Evolutionary conservation across 2,329 filamentous ascomycete genomes (phyloP), one percentile per base, ranked within the genome.

Genomic region (Pseudohalonectria lignicola): DNA sequence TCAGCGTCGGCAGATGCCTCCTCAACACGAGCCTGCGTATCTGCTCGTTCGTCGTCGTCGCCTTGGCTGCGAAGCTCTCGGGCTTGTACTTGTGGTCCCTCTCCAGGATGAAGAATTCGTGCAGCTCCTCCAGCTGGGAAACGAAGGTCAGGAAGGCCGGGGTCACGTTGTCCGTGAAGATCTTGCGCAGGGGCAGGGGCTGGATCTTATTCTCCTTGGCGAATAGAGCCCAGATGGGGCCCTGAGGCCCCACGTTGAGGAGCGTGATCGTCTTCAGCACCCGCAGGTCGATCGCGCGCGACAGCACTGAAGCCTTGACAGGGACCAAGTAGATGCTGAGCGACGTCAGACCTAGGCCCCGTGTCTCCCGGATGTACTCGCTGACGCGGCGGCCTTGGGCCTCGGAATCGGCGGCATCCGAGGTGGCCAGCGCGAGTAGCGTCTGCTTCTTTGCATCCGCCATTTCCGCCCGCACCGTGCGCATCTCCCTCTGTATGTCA

Each of bases 121-220:
- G 62, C 2, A 82, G 50, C 40, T 63, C 61, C 5, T 69, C 53
- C 3, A 79, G 61, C 39, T 72, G 62, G 3, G 64, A 61, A 12
- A 76, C 61, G 41, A 70, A 70, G 1, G 62, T 62, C 37, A 82
- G 50, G 40, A 81, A 78, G 0, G 60, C 53, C 2, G 54, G 46
- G 0, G 73, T 71, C 16, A 79, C 76, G 44, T 80, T 71, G 49
- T 82, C 78, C 0, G 76, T 80, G 46, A 73, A 74, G 39, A 82
- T 71, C 43, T 68, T 73, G 35, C 65, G 62, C 31, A 82, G 53
- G 0, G 67, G 62, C 30, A 81, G 56, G 0, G 70, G 66, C 8
- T 60, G 54, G 1, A 59, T 47, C 36, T 63, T 63, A 50, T 79
- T 75, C 46, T 76, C 64, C 45, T 67, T 71, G 15, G 63, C 56